These are phyloP conservation scores for Huiozyma naganishii DNA, from an alignment of 805 yeast species.

Conservation along the genomic window DNA sequence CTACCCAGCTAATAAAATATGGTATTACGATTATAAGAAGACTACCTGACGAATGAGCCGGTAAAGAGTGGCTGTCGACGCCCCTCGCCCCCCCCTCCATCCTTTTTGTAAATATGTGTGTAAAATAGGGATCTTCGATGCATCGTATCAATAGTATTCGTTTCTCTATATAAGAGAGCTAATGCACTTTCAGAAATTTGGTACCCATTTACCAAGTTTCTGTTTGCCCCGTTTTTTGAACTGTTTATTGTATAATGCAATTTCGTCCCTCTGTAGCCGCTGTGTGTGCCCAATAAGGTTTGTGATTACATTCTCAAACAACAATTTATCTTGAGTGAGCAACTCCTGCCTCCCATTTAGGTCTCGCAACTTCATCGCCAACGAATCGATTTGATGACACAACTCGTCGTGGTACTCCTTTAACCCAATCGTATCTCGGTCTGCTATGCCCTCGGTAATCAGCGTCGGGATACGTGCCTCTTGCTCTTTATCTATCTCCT, in stretches of 20 bases:
- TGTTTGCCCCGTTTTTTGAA: constrained; percentile 10
- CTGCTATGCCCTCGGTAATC: not conserved
- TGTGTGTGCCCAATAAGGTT: constrained; percentile 87
- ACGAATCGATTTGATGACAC: constrained; percentile 17
- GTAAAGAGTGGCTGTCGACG: too few relatives aligned
- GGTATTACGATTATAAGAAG: constrained; percentile 6
- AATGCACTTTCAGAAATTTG: too few relatives aligned
- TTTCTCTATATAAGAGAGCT: too few relatives aligned
- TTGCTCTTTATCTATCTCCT: constrained; percentile 8
- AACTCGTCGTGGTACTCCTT: constrained; percentile 19
- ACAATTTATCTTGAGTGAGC: constrained; percentile 51
- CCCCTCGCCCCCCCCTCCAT: not conserved
- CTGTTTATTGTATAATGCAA: constrained; percentile 28
- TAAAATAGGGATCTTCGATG: too few relatives aligned
- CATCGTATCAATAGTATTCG: too few relatives aligned
- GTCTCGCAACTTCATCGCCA: constrained; percentile 23
- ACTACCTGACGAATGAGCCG: not conserved
- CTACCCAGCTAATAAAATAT: constrained; percentile 56
- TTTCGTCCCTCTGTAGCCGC: constrained; percentile 47
- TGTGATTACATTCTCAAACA: constrained; percentile 81
- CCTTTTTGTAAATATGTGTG: too few relatives aligned
- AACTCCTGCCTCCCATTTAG: constrained; percentile 35
- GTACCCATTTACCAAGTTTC: too few relatives aligned
- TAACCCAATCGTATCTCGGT: constrained; percentile 3
- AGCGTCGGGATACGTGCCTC: constrained; percentile 13